These are phyloP conservation scores for Crucibulum laeve DNA, from an alignment of 768 basidiomycete genomes.

Conservation along the genomic window DNA sequence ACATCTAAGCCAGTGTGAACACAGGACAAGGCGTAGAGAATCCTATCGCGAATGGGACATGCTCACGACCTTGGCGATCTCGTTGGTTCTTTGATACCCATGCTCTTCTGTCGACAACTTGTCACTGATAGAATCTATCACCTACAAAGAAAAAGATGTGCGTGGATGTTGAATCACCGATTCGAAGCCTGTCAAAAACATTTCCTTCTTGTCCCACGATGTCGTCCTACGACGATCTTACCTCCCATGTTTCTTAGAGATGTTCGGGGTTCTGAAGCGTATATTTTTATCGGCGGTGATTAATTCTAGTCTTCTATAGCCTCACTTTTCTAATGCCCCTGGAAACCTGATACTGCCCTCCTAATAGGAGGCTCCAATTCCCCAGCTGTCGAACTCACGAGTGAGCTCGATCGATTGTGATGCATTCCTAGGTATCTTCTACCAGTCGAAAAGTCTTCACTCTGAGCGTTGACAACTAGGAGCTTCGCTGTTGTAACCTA, in stretches of 20 bases:
- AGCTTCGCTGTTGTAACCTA: too few species aligned
- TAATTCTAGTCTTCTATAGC: neutral
- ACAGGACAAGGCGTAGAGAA: too few species aligned
- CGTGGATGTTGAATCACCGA: constrained; percentile 1
- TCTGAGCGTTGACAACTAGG: too few species aligned
- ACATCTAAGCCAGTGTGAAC: too few species aligned
- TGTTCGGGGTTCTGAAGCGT: neutral
- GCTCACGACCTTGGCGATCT: too few species aligned
- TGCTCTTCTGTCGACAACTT: too few species aligned
- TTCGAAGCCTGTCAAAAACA: too few species aligned
- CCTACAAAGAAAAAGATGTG: neutral
- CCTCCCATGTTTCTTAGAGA: neutral
- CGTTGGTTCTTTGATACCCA: too few species aligned
- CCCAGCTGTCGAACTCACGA: neutral
- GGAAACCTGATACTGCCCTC: neutral
- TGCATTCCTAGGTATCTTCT: too few species aligned
- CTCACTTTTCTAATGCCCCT: neutral
- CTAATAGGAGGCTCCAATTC: neutral
- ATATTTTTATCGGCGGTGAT: neutral
- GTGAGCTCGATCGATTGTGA: neutral
- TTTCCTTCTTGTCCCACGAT: neutral
- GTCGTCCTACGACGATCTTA: neutral
- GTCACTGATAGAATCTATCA: neutral
- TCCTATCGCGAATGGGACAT: too few species aligned
- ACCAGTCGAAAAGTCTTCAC: too few species aligned